A percentile compares a stretch with the other conserved stretches of the same genome.
phyloP scores from a whole-genome alignment of 2,329 filamentous ascomycete genomes.

The Hymenoscyphus repandus region DNA sequence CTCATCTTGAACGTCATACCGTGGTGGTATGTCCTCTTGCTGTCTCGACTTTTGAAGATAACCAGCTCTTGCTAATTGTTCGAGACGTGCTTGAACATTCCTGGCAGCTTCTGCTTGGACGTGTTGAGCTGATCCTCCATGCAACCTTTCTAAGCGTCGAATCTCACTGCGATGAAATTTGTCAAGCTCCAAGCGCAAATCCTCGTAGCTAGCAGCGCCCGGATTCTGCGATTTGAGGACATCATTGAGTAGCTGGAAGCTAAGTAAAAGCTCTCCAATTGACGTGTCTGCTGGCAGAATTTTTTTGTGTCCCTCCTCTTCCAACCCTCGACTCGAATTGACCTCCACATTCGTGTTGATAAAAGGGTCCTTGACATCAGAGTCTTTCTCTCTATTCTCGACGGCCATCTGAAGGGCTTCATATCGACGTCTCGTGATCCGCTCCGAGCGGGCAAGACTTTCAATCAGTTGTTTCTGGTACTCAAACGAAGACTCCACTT shows the following conservation, averaged over 20 bases:
- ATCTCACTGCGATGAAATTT: background rate
- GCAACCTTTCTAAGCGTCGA: background rate
- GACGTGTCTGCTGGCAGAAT: background rate
- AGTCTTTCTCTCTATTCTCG: background rate
- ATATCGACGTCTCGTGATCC: slow-evolving; percentile 7
- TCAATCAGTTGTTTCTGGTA: slow-evolving; percentile 13
- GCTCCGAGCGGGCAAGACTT: slow-evolving; percentile 11
- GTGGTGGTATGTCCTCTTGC: background rate
- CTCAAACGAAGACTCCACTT: slow-evolving; percentile 4
- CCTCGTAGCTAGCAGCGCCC: background rate
- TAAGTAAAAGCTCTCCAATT: slow-evolving; percentile 9
- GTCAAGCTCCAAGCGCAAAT: background rate
- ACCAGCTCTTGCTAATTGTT: background rate
- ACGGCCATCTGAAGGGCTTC: slow-evolving; percentile 2
- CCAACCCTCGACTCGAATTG: background rate
- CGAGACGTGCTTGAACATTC: background rate
- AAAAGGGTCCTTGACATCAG: background rate
- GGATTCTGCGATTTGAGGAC: background rate
- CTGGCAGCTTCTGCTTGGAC: background rate
- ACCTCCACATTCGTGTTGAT: no score
- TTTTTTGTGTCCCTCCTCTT: background rate
- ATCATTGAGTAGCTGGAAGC: slow-evolving; percentile 9
- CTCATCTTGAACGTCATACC: background rate
- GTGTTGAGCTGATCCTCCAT: background rate
- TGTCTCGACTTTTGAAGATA: background rate